Evolutionary conservation across 371 early-diverging fungal species (phyloP), one percentile per base, ranked within the genome.

Genomic region (Funneliformis caledonium): DNA sequence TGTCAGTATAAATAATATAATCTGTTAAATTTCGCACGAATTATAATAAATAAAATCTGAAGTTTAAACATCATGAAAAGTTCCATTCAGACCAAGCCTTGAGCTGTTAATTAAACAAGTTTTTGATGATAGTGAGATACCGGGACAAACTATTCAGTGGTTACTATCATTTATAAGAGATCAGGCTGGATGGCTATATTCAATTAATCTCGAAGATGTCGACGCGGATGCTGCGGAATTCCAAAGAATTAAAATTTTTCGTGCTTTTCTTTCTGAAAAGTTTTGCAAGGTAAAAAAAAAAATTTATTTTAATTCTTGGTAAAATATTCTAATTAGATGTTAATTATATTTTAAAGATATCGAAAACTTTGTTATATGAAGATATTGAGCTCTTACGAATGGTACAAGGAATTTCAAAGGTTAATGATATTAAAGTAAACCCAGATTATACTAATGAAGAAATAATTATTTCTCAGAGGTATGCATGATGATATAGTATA

Each of bases 41-140:
- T 14, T 64, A 4, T 64, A 22, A 62, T 12, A 0, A 31, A 9
- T 61, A 61, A 19, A 12, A 6, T n/a, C 69, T n/a, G 8, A 31
- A 14, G 16, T 4, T 43, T 37, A 43, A 26, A 43, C 22, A 68
- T 68, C 33, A 43, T 68, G 19, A 31, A 43, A 12, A 73, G 74
- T 37, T 42, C 74, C 74, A 52, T 56, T 73, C 31, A 73, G 74
- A 59, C n/a, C 52, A 52, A 52, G 74, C 37, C 50, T 73, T 73
- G 14, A 31, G 56, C 10, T 73, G 37, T 73, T 73, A n/a, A 33
- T 73, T 8, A 56, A 37, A 6, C 50, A 73, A 33, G 22, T 37
- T 19, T 48, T 73, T 56, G 47, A 37, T 10, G 33, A 33, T 52
- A 73, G 74, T 59, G 56, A 19, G 42, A 37, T 73, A 12, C 42